A percentile compares a stretch with the other conserved stretches of the same genome.
phyloP scores from a whole-genome alignment of 2,329 filamentous ascomycete species.

The Ceratocystis cacaofunesta region DNA sequence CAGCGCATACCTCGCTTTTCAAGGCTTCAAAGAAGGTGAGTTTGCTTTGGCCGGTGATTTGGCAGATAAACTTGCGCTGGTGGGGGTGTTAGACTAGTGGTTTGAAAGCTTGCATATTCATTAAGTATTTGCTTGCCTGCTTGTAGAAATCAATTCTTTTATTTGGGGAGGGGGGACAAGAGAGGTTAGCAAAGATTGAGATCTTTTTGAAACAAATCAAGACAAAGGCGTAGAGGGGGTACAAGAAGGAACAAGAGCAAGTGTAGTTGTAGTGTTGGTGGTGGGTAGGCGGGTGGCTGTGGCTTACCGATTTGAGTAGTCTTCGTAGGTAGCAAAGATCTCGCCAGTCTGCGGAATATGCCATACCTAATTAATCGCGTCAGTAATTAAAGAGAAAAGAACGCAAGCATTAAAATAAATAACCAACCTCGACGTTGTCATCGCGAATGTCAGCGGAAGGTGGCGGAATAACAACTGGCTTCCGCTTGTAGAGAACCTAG shows the following conservation, averaged over 20 bases:
- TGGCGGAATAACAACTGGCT: constrained; percentile 67
- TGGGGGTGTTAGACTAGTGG: constrained; percentile 10
- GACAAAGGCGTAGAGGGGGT: constrained; percentile 12
- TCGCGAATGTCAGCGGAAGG: constrained; percentile 57
- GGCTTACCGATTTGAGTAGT: constrained; percentile 66
- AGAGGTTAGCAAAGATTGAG: neutral
- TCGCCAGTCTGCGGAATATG: constrained; percentile 81
- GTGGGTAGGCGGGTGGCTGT: constrained; percentile 7
- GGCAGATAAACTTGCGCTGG: constrained; percentile 80
- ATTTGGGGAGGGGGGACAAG: constrained; percentile 22
- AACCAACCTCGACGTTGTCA: constrained; percentile 65
- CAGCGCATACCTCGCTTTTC: constrained; percentile 62
- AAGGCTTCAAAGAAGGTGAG: constrained; percentile 86
- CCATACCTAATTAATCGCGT: constrained; percentile 53
- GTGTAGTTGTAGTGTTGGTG: neutral
- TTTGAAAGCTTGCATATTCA: neutral
- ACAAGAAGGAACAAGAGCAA: neutral
- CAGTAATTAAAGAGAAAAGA: constrained; percentile 13
- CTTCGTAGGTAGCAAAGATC: constrained; percentile 76
- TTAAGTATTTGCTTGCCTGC: constrained; percentile 42
- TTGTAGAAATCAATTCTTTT: constrained; percentile 81
- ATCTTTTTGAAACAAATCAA: neutral
- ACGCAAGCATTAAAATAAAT: constrained; percentile 8
- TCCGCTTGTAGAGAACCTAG: constrained; percentile 90
- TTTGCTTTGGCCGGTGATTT: constrained; percentile 85